A percentile compares a stretch with the other conserved stretches of the same genome.
phyloP scores from a whole-genome alignment of 768 basidiomycete species.

The Collybiopsis luxurians region DNA sequence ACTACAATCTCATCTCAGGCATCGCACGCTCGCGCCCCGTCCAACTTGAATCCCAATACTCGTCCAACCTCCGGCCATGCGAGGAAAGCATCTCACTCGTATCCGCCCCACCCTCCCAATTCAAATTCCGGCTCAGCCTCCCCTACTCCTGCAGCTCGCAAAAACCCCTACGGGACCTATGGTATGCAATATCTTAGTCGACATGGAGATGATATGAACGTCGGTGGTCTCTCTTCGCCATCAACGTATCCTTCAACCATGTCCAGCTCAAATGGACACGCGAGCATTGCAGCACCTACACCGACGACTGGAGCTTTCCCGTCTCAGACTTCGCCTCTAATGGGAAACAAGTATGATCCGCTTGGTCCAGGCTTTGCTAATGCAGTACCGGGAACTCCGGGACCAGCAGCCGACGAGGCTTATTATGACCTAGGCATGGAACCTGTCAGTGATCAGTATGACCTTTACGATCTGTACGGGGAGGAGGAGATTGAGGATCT shows the following conservation, averaged over 20 bases:
- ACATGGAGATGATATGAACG: constrained; percentile 55
- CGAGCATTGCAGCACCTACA: background rate
- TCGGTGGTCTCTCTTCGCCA: constrained; percentile 10
- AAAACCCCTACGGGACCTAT: constrained; percentile 37
- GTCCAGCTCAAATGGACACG: background rate
- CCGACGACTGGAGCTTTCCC: background rate
- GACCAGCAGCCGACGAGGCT: constrained; percentile 17
- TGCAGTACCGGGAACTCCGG: constrained; percentile 13
- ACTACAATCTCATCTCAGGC: background rate
- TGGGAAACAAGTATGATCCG: background rate
- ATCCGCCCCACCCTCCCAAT: background rate
- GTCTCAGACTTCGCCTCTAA: constrained; percentile 1
- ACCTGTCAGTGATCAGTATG: constrained; percentile 10
- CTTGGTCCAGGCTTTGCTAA: constrained; percentile 9
- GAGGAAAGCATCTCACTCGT: background rate
- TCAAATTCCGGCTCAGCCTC: constrained; percentile 18
- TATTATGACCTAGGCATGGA: constrained; percentile 5
- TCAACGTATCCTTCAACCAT: background rate
- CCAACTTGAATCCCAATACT: constrained; percentile 14
- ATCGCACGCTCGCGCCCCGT: constrained; percentile 17
- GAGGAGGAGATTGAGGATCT: constrained; percentile 28
- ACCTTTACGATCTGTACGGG: constrained; percentile 26
- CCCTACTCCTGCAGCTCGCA: constrained; percentile 19
- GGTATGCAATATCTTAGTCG: constrained; percentile 68
- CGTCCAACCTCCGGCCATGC: background rate